phyloP scores from a whole-genome alignment of 345 rosid species.

The Camelina sativa region DNA sequence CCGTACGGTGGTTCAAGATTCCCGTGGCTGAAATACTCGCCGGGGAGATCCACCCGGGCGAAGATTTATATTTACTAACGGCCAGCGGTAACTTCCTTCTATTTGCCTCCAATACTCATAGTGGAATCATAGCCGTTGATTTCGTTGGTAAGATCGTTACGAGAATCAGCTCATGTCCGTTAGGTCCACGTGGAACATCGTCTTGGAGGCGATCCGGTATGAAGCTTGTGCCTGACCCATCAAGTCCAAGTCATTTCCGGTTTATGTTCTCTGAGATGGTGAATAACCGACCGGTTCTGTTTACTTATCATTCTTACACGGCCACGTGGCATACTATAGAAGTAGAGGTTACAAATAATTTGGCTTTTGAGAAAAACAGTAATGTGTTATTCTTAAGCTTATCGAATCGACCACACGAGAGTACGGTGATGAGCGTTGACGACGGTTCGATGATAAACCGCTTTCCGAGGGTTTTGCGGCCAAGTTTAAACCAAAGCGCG shows the following conservation, averaged over 20 bases:
- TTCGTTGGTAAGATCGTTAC: conserved; percentile 49
- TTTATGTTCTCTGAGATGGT: conserved; percentile 72
- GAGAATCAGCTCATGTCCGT: conserved; percentile 66
- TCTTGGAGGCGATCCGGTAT: conserved; percentile 82
- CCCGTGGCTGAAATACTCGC: conserved; percentile 51
- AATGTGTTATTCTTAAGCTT: conserved; percentile 54
- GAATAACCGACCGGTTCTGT: conserved; percentile 54
- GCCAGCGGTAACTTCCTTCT: conserved; percentile 63
- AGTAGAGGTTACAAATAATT: conserved; percentile 41
- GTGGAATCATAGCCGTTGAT: conserved; percentile 65
- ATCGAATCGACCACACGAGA: conserved; percentile 54
- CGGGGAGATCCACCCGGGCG: conserved; percentile 49
- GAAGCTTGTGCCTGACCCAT: conserved; percentile 51
- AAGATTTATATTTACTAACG: conserved; percentile 61
- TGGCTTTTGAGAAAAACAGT: conserved; percentile 14
- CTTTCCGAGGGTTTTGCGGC: conserved; percentile 49
- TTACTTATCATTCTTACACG: conserved; percentile 52
- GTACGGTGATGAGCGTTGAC: conserved; percentile 48
- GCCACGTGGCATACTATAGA: conserved; percentile 56
- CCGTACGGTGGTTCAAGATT: conserved; percentile 65
- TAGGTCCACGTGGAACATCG: conserved; percentile 81
- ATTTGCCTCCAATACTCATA: conserved; percentile 62
- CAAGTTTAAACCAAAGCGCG: conserved; percentile 40
- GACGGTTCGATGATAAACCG: conserved; percentile 19
- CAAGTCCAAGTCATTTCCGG: conserved; percentile 55